Conservation (phyloP, 2,329 filamentous ascomycete species). For the Botryosphaeria dothidea region DNA sequence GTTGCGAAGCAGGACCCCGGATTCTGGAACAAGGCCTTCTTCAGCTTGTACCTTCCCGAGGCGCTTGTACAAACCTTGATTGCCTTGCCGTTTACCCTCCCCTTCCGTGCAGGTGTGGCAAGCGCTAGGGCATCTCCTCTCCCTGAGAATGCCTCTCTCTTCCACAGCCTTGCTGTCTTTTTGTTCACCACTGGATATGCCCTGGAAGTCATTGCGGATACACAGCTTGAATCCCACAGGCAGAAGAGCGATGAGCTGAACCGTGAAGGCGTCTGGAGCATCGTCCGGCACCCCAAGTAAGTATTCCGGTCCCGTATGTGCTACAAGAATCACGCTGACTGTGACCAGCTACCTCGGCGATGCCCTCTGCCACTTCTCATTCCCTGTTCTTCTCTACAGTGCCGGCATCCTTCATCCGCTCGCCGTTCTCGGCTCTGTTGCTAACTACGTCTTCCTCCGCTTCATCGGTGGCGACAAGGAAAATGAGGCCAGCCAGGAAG, state of each 20-base stretch:
- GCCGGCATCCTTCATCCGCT: slow-evolving; percentile 57
- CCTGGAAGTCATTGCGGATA: slow-evolving; percentile 59
- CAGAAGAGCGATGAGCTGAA: slow-evolving; percentile 46
- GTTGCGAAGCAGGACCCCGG: slow-evolving; percentile 51
- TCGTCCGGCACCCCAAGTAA: slow-evolving; percentile 64
- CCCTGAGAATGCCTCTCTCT: slow-evolving; percentile 34
- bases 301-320: slow-evolving; percentile 24
- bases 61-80: slow-evolving; percentile 59
- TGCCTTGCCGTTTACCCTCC: slow-evolving; percentile 57
- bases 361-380: slow-evolving; percentile 59
- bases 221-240: slow-evolving; percentile 54
- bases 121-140: slow-evolving; percentile 9
- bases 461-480: slow-evolving; percentile 58
- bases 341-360: slow-evolving; percentile 61
- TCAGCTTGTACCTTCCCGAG: slow-evolving; percentile 59
- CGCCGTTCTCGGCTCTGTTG: slow-evolving; percentile 56
- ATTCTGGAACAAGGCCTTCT: slow-evolving; percentile 60
- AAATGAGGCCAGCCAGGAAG: slow-evolving; percentile 55
- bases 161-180: slow-evolving; percentile 51
- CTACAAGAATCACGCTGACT: slow-evolving; percentile 7
- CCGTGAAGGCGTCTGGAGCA: slow-evolving; percentile 61
- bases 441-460: slow-evolving; percentile 61
- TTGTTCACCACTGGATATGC: slow-evolving; percentile 59
- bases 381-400: slow-evolving; percentile 58
- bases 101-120: slow-evolving; percentile 48